Percentiles rank a stretch among this genome's conserved stretches.
Evolutionary conservation across 176 grass and related monocot genomes (phyloP).

Genomic region (Cenchrus fungigraminus): DNA sequence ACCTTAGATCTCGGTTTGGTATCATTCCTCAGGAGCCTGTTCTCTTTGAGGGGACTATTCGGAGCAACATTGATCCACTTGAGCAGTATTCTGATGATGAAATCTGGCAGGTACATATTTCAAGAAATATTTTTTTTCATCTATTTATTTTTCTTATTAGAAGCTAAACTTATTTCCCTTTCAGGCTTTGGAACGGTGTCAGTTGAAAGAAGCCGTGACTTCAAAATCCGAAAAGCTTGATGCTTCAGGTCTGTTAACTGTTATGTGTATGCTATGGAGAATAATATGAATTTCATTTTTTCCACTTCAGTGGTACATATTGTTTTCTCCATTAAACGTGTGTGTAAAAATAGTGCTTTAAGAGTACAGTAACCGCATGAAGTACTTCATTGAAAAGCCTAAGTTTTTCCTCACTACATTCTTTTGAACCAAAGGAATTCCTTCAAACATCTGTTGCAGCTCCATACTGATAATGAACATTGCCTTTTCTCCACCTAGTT

Average conservation of each 20-base stretch:
- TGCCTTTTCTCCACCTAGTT: constrained; percentile 45
- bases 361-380: too few species aligned
- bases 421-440: not conserved
- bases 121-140: not conserved
- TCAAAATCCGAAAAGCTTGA: constrained; percentile 92
- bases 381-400: not conserved
- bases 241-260: constrained; percentile 68
- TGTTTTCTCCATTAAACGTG: not conserved
- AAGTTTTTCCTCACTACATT: not conserved
- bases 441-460: not conserved
- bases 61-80: constrained; percentile 93
- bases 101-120: constrained; percentile 92
- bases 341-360: too few species aligned
- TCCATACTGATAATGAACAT: not conserved
- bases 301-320: not conserved
- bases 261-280: not conserved
- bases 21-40: constrained; percentile 98
- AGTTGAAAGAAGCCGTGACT: constrained; percentile 86
- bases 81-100: constrained; percentile 90
- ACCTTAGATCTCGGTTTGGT: constrained; percentile 92
- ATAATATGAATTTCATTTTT: not conserved
- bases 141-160: not conserved
- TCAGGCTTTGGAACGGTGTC: constrained; percentile 92
- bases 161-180: constrained; percentile 25
- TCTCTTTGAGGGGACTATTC: constrained; percentile 90